These are phyloP conservation scores for Begonia peltatifolia DNA, from an alignment of 306 rosid genomes.

Conservation along the genomic window DNA sequence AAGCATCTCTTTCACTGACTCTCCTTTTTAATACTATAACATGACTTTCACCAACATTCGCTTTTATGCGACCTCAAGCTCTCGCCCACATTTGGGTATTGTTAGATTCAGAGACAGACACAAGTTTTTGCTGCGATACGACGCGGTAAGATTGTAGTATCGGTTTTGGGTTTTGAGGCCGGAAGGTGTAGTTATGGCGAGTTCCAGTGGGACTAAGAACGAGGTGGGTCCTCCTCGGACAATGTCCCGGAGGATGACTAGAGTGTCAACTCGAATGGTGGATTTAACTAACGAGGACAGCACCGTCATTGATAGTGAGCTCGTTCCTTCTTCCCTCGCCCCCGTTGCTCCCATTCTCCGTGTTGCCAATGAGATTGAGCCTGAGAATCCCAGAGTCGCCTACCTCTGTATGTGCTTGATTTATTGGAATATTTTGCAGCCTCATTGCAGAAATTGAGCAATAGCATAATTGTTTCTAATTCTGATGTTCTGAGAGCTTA, in stretches of 20 bases:
- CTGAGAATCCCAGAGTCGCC: slow-evolving; percentile 63
- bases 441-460: no score
- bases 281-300: slow-evolving; percentile 40
- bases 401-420: slow-evolving; percentile 48
- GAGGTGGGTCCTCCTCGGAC: slow-evolving; percentile 25
- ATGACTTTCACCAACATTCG: slow-evolving; percentile 24
- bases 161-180: not conserved
- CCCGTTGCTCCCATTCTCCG: slow-evolving; percentile 67
- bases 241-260: slow-evolving; percentile 30
- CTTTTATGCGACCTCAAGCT: slow-evolving; percentile 14
- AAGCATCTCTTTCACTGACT: slow-evolving; percentile 38
- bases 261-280: slow-evolving; percentile 31
- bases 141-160: slow-evolving; percentile 4
- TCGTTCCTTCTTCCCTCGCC: slow-evolving; percentile 63
- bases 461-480: no score
- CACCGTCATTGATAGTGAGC: slow-evolving; percentile 34
- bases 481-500: no score
- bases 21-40: slow-evolving; percentile 14
- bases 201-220: slow-evolving; percentile 66
- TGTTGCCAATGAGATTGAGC: slow-evolving; percentile 72
- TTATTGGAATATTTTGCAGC: no score
- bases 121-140: slow-evolving; percentile 1
- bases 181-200: slow-evolving; percentile 36
- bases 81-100: not conserved
- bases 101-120: slow-evolving; percentile 9